A percentile compares a stretch with the other conserved stretches of the same genome.
Conservation (phyloP, 345 rosid species). For the Kernera saxatilis region DNA sequence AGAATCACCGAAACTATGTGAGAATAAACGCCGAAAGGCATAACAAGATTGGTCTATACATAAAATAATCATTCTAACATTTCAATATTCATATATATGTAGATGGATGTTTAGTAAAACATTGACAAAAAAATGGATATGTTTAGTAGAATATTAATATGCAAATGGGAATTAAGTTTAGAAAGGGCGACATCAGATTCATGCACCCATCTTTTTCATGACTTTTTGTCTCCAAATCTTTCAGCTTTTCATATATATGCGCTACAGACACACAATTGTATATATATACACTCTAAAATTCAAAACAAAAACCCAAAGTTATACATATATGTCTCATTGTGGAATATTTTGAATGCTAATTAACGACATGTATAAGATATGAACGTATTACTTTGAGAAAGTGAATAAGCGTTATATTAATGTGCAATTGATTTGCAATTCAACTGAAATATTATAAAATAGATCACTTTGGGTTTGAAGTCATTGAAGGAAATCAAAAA, state of each 20-base stretch:
- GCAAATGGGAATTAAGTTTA: not conserved
- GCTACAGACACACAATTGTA: not conserved
- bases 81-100: not conserved
- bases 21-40: conserved; percentile 17
- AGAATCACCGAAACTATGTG: not conserved
- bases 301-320: not conserved
- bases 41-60: not conserved
- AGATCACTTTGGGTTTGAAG: not conserved
- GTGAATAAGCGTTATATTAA: not conserved
- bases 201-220: conserved; percentile 20
- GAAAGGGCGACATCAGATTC: conserved; percentile 20
- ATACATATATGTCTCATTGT: no score
- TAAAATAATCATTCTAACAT: not conserved
- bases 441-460: not conserved
- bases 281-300: not conserved
- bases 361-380: not conserved
- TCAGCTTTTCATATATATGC: not conserved
- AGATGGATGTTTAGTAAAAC: not conserved
- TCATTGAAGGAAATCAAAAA: not conserved
- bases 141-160: conserved; percentile 3
- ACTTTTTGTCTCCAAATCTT: not conserved
- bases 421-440: not conserved
- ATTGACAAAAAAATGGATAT: not conserved
- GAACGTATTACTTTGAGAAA: not conserved
- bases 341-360: no score